A percentile compares a stretch with the other conserved stretches of the same genome.
phyloP scores from a whole-genome alignment of 495 filamentous ascomycete genomes.

The Hyaloscypha finlandica region DNA sequence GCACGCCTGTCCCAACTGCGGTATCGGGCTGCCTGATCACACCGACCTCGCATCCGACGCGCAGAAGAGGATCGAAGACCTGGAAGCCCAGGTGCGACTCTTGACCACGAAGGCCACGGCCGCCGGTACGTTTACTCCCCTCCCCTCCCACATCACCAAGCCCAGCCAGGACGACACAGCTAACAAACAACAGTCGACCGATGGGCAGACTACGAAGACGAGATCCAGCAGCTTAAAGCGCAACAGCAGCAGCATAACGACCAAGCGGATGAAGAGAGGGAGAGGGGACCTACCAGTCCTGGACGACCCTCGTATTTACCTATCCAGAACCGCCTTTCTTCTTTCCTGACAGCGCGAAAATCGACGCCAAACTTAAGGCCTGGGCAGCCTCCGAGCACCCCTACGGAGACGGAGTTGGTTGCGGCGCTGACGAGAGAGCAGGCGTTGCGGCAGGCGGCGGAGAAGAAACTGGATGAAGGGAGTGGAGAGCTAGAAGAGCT shows the following conservation, averaged over 20 bases:
- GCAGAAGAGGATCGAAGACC: slow-evolving; percentile 72
- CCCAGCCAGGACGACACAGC: not conserved
- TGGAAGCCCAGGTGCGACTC: slow-evolving; percentile 74
- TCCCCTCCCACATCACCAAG: too few relatives aligned
- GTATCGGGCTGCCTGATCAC: slow-evolving; percentile 26
- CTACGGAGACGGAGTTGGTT: slow-evolving; percentile 57
- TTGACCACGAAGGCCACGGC: slow-evolving; percentile 77
- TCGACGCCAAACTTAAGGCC: slow-evolving; percentile 38
- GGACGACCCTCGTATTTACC: slow-evolving; percentile 18
- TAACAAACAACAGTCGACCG: slow-evolving; percentile 51
- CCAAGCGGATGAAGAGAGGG: not conserved
- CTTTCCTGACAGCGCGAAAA: slow-evolving; percentile 64
- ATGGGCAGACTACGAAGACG: slow-evolving; percentile 94
- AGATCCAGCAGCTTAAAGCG: slow-evolving; percentile 50
- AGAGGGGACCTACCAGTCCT: not conserved
- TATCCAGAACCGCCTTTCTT: slow-evolving; percentile 55
- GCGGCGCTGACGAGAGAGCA: slow-evolving; percentile 73
- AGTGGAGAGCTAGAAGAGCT: slow-evolving; percentile 87
- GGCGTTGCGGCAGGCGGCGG: slow-evolving; percentile 69
- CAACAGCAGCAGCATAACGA: slow-evolving; percentile 31
- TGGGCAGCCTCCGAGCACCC: slow-evolving; percentile 36
- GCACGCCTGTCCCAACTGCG: slow-evolving; percentile 30
- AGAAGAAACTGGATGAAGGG: slow-evolving; percentile 69
- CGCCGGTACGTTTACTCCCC: slow-evolving; percentile 60
- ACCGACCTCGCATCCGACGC: slow-evolving; percentile 42